Percentiles rank a stretch among this genome's conserved stretches.
Conservation (phyloP, 2,329 filamentous ascomycete species). For the Colletotrichum karsti region DNA sequence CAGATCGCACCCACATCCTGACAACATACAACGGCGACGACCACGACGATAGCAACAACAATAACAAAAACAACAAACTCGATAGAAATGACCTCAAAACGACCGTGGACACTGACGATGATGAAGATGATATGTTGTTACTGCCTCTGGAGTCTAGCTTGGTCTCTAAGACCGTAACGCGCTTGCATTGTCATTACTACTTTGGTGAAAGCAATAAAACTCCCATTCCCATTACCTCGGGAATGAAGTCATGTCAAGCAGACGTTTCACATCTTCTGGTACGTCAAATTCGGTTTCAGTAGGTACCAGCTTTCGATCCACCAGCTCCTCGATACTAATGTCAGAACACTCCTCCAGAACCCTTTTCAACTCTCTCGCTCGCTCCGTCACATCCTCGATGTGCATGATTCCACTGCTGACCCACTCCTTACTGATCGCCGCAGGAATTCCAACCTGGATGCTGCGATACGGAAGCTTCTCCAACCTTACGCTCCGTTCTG, state of each 20-base stretch:
- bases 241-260: conserved; percentile 40
- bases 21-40: too few species aligned
- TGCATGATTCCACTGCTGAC: conserved; percentile 58
- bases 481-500: conserved; percentile 59
- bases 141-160: too few species aligned
- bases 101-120: too few species aligned
- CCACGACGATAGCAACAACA: too few species aligned
- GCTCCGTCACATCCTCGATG: conserved; percentile 67
- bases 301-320: conserved; percentile 49
- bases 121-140: too few species aligned
- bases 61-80: too few species aligned
- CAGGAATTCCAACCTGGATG: conserved; percentile 69
- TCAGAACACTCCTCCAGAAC: conserved; percentile 49
- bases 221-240: background rate
- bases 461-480: conserved; percentile 58
- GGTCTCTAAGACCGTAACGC: too few species aligned
- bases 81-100: too few species aligned
- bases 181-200: too few species aligned
- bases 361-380: conserved; percentile 56
- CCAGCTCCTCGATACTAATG: conserved; percentile 44
- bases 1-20: too few species aligned
- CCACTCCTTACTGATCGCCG: conserved; percentile 53
- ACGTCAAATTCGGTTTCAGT: conserved; percentile 53
- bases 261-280: conserved; percentile 42
- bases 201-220: too few species aligned